Evolutionary conservation across 768 basidiomycete genomes (phyloP).

Genomic region (Russula ochroleuca): DNA sequence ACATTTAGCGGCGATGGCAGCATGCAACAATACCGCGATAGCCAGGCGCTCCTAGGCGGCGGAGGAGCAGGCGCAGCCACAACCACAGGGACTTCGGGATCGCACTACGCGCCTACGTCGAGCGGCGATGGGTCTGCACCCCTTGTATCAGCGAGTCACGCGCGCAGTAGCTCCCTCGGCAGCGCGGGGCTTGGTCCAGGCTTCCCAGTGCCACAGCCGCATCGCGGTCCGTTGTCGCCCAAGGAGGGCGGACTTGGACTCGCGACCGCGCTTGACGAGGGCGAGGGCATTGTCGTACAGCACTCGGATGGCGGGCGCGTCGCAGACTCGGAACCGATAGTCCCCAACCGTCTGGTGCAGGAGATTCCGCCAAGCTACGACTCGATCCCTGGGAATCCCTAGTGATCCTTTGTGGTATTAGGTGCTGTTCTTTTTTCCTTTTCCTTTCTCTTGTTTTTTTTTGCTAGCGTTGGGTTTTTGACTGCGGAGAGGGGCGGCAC

Average conservation of each 20-base stretch:
- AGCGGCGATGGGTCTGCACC: constrained; percentile 1
- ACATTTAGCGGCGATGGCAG: constrained; percentile 14
- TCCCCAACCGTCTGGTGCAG: too few relatives aligned
- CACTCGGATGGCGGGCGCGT: too few relatives aligned
- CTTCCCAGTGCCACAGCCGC: constrained; percentile 16
- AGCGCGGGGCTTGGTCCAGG: neutral
- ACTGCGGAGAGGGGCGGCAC: too few relatives aligned
- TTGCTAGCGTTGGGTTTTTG: too few relatives aligned
- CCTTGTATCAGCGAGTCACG: neutral
- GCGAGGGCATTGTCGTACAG: neutral
- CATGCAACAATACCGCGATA: constrained; percentile 25
- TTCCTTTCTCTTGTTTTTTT: too few relatives aligned
- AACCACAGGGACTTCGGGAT: constrained; percentile 27
- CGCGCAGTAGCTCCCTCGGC: constrained; percentile 1
- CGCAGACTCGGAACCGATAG: too few relatives aligned
- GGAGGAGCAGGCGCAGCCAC: constrained; percentile 24
- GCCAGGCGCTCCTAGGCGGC: neutral
- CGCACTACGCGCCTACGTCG: constrained; percentile 22
- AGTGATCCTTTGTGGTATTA: neutral
- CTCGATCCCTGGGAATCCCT: neutral
- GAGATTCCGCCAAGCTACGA: too few relatives aligned
- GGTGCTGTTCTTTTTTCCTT: neutral
- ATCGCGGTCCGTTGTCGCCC: constrained; percentile 12
- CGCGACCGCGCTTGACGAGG: constrained; percentile 27
- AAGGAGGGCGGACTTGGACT: constrained; percentile 33